Base-by-base conservation (phyloP, 1,139 yeast genomes). In the Kodamaea sp. region DNA sequence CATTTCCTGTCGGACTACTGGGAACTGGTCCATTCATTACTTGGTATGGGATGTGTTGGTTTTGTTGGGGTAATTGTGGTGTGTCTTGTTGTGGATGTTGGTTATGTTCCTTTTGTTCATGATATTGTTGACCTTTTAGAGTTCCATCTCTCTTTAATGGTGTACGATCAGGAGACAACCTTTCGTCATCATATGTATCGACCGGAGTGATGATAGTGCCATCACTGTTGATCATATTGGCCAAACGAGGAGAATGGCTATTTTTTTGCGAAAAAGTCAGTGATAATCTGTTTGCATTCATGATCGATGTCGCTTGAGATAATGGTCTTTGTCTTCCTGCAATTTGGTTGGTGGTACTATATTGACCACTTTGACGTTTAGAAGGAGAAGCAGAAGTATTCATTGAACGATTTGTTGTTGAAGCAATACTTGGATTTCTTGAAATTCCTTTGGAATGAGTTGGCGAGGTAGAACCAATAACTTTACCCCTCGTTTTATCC, bases 161-260 rank as follows among this genome's bases (percentile, higher is more conserved):
- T 24, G 22, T 24, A 28, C 7, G 15, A 25, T 27, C 25, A 4
- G 32, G 31, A 5, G 43, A 36, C 10, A 27, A 30, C 5, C 27
- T 22, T 24, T 42, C 43, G 20, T 48, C 48, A 11, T 44, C 47
- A 24, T 32, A 40, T 1, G 70, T 57, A 10, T 67, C 75, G 10
- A 68, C 63, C 0, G 76, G 74, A 1, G 76, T 67, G 25, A 70
- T 66, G 8, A 69, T 65, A 2, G 77, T 71, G 2, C 76, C 76
- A 45, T 71, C 77, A 48, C 75, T 69, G 43, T 71, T 71, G 36
- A 71, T 70, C 66, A 70, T 63, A 45, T 70, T 71, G 29, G 67
- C 53, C 36, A 70, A 55, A 41, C 67, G 59, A 8, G 66, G 66
- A 10, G 74, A 70, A 11, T 67, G 64, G 37, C 58, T 60, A 37